These are phyloP conservation scores for Amaranthus cruentus DNA, from an alignment of 148 eudicot genomes.

Conservation along the genomic window DNA sequence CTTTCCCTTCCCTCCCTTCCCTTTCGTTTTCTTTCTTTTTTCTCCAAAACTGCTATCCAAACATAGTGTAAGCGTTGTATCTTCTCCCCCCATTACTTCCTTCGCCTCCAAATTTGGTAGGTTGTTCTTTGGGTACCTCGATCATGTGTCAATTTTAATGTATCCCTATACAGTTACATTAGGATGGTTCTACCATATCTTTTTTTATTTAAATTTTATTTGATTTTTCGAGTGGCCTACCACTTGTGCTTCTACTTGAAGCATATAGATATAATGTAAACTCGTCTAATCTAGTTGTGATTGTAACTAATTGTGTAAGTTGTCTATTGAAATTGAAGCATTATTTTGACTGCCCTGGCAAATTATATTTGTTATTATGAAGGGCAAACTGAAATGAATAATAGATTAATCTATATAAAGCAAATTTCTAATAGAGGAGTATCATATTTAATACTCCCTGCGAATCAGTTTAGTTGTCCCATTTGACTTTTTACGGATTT, in stretches of 20 bases:
- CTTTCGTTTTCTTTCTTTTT: no score
- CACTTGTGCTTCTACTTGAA: not conserved
- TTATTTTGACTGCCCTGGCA: not conserved
- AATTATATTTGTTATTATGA: no score
- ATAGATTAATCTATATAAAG: no score
- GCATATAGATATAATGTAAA: slow-evolving; percentile 9
- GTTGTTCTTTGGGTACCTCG: slow-evolving; percentile 9
- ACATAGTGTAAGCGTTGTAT: not conserved
- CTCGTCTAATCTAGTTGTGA: slow-evolving; percentile 15
- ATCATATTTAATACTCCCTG: no score
- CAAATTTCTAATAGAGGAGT: no score
- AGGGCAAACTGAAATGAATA: no score
- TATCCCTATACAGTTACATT: slow-evolving; percentile 9
- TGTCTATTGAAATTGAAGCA: not conserved
- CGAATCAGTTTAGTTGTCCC: no score
- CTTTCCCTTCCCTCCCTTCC: no score
- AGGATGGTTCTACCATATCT: slow-evolving; percentile 9
- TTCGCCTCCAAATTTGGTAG: slow-evolving; percentile 7
- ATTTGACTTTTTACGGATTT: no score
- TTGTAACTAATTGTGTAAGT: slow-evolving; percentile 10
- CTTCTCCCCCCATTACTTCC: not conserved
- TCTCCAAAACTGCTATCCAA: no score
- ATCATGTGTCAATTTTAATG: slow-evolving; percentile 3
- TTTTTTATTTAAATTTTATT: not conserved
- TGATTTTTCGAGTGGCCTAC: slow-evolving; percentile 2